A percentile compares a stretch with the other conserved stretches of the same genome.
phyloP scores from a whole-genome alignment of 2,329 filamentous ascomycete species.

The Fusarium vanettenii region DNA sequence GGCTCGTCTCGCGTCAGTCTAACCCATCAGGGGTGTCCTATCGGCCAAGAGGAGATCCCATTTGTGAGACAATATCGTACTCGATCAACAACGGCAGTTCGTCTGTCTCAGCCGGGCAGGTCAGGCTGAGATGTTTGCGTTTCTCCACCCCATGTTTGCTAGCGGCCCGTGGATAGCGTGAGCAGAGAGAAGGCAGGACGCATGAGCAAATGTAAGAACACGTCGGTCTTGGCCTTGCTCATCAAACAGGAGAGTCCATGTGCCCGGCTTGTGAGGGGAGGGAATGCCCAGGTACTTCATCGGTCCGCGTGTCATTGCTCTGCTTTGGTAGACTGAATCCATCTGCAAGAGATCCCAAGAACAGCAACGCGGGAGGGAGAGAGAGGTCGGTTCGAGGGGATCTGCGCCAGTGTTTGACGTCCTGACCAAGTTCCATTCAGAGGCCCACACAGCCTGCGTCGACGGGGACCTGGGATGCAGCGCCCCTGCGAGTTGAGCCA shows the following conservation, averaged over 20 bases:
- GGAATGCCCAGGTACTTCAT: not conserved
- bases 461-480: slow-evolving; percentile 21
- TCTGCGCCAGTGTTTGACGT: slow-evolving; percentile 3
- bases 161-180: not conserved
- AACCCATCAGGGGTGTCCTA: not conserved
- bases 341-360: slow-evolving; percentile 5
- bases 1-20: slow-evolving; percentile 4
- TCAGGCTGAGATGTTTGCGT: slow-evolving; percentile 1
- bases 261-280: not conserved
- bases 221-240: not conserved
- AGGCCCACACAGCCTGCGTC: slow-evolving; percentile 19
- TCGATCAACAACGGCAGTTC: slow-evolving; percentile 13
- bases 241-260: not conserved
- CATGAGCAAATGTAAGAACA: slow-evolving; percentile 3
- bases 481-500: slow-evolving; percentile 20
- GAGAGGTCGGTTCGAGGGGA: not conserved
- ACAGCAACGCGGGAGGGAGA: not conserved
- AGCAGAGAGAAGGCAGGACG: not conserved
- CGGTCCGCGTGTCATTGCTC: not conserved
- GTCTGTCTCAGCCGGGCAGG: slow-evolving; percentile 7
- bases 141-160: slow-evolving; percentile 13
- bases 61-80: slow-evolving; percentile 13
- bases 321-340: not conserved
- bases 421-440: slow-evolving; percentile 1
- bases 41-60: slow-evolving; percentile 6